phyloP scores from a whole-genome alignment of 805 yeast species.

The Danielozyma ontarioensis region DNA sequence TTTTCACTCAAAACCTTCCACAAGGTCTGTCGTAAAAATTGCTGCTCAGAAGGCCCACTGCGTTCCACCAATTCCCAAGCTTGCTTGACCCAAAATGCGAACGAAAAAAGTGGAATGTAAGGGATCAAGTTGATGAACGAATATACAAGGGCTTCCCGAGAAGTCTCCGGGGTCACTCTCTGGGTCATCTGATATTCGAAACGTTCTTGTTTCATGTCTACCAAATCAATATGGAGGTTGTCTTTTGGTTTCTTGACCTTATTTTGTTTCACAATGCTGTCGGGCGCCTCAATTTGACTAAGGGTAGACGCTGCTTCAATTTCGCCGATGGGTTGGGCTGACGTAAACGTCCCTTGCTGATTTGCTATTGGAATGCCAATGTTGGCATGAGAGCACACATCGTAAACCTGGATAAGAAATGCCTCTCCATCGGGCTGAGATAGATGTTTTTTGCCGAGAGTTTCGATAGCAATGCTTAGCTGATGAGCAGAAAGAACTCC shows the following conservation, averaged over 20 bases:
- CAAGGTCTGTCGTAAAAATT: slow-evolving; percentile 33
- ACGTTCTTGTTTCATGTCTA: slow-evolving; percentile 5
- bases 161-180: slow-evolving; percentile 30
- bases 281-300: slow-evolving; percentile 15
- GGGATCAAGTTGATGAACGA: slow-evolving; percentile 50
- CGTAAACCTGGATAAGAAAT: slow-evolving; percentile 39
- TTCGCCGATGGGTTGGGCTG: slow-evolving; percentile 36
- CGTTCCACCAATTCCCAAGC: slow-evolving; percentile 30
- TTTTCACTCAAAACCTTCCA: slow-evolving; percentile 58
- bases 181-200: slow-evolving; percentile 15
- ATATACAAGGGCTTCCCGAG: slow-evolving; percentile 44
- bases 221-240: slow-evolving; percentile 10
- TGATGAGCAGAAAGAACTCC: slow-evolving; percentile 47
- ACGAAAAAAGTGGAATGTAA: slow-evolving; percentile 39
- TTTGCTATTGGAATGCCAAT: slow-evolving; percentile 24
- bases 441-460: slow-evolving; percentile 42
- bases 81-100: slow-evolving; percentile 44
- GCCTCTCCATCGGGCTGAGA: slow-evolving; percentile 26
- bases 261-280: slow-evolving; percentile 23
- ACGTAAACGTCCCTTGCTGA: slow-evolving; percentile 13
- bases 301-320: slow-evolving; percentile 32
- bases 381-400: slow-evolving; percentile 30
- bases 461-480: slow-evolving; percentile 51
- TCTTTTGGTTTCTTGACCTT: slow-evolving; percentile 32
- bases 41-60: slow-evolving; percentile 33